Evolutionary conservation across 345 rosid species (phyloP), one percentile per base, ranked within the genome.

Genomic region (Zanthoxylum bungeanum): DNA sequence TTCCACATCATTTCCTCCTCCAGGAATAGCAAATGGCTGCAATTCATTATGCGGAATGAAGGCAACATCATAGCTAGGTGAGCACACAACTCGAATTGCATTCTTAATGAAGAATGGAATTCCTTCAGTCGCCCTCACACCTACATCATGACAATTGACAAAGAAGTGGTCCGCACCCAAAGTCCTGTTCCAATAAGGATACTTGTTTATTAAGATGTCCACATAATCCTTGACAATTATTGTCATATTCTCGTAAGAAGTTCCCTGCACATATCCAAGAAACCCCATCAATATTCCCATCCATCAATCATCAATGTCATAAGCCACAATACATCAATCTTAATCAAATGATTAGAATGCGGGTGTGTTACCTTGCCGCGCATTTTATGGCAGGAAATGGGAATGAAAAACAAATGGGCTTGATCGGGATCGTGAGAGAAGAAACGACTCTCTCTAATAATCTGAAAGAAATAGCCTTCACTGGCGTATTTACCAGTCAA

Each of bases 81-180:
- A 95, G 79, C 99, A 95, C 5, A 95, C 98, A 36, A 85, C 96
- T 47, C 99, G 85, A 80, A 95, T 89, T 0, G 98, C 86, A 79
- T 95, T 95, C 86, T 95, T 95, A 60, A 95, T 79, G 17, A 95
- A 86, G 66, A 87, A 77, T 0, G 94, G 84, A 70, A 89, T 83
- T 21, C 92, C 99, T 37, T 93, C 97, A 8, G 94, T 91, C n/a
- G 99, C 97, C 76, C 96, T 89, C 50, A 89, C 97, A 64, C 98
- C 99, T 39, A 92, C 96, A 75, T 93, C 97, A 69, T 95, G 98
- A 74, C 99, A 95, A 9, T 97, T 95, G 28, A 92, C 97, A 66
- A 95, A 95, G 81, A 95, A 95, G 74, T 95, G 99, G 87, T 95
- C 99, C 9, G 94, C 94, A 39, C 99, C 99, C 8, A 95, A 79